phyloP scores from a whole-genome alignment of 192 early-diverging fungal species.

The Coemansia sp. region DNA sequence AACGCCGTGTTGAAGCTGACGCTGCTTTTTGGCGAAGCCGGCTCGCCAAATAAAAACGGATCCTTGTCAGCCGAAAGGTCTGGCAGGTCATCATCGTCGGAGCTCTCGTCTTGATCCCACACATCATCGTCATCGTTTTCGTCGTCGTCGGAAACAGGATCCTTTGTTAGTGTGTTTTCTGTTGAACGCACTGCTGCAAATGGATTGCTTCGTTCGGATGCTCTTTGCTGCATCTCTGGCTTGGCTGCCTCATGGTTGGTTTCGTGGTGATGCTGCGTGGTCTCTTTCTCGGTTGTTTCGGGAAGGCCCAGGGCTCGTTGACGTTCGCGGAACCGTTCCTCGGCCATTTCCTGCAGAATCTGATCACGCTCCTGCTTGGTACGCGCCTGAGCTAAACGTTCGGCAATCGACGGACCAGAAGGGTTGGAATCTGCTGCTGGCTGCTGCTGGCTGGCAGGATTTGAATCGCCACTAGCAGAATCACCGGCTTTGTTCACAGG shows the following conservation, averaged over 20 bases:
- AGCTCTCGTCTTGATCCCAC: constrained; percentile 51
- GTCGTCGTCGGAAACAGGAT: constrained; percentile 2
- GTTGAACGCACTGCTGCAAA: constrained; percentile 11
- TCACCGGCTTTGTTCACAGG: background rate
- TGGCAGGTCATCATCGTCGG: constrained; percentile 26
- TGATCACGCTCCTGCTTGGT: constrained; percentile 44
- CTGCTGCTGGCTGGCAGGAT: too few relatives aligned
- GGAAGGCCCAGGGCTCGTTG: constrained; percentile 35
- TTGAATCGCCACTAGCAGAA: background rate
- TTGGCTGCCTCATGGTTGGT: background rate
- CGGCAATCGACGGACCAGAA: constrained; percentile 20
- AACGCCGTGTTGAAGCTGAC: constrained; percentile 52
- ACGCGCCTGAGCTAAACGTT: constrained; percentile 32
- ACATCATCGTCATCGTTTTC: constrained; percentile 33
- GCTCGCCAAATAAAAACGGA: background rate
- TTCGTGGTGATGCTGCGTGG: background rate
- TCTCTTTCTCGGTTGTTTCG: constrained; percentile 10
- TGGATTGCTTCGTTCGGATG: constrained; percentile 25
- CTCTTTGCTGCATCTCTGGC: background rate
- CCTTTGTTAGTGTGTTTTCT: background rate
- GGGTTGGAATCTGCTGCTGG: constrained; percentile 4
- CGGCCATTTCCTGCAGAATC: constrained; percentile 48
- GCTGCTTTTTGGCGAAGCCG: constrained; percentile 18
- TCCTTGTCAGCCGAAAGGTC: constrained; percentile 1
- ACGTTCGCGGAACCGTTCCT: constrained; percentile 52